Conservation (phyloP, 2,329 filamentous ascomycete species). For the Aspergillus terreus region DNA sequence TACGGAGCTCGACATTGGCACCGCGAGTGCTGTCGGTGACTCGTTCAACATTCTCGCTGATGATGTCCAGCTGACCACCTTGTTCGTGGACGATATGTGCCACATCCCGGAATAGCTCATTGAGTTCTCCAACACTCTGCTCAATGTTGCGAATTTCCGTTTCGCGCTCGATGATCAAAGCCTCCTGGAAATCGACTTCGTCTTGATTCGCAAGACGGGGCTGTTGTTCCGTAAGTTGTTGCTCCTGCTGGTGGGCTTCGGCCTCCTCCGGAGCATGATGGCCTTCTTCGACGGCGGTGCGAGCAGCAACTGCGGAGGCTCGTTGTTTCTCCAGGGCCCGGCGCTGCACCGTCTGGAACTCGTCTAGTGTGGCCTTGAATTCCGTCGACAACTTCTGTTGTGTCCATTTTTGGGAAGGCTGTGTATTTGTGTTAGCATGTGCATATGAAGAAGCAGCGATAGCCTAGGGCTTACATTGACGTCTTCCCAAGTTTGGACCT, state of each 20-base stretch:
- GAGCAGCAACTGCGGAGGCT: constrained; percentile 76
- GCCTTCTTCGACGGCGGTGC: constrained; percentile 67
- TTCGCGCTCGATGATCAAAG: constrained; percentile 91
- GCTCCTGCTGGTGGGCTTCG: constrained; percentile 55
- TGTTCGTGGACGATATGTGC: constrained; percentile 95
- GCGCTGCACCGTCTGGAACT: constrained; percentile 91
- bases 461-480: constrained; percentile 61
- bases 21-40: constrained; percentile 77
- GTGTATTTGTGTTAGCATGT: constrained; percentile 10
- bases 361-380: constrained; percentile 80
- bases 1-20: constrained; percentile 79
- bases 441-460: background rate
- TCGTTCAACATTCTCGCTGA: constrained; percentile 81
- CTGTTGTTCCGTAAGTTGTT: constrained; percentile 73
- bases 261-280: constrained; percentile 27
- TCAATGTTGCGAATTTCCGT: constrained; percentile 97
- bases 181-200: constrained; percentile 97
- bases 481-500: constrained; percentile 80
- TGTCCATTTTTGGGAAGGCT: constrained; percentile 95
- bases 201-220: constrained; percentile 81
- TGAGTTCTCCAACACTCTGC: constrained; percentile 90
- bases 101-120: constrained; percentile 96
- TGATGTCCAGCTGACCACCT: constrained; percentile 81
- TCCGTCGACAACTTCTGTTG: constrained; percentile 93
- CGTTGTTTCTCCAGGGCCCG: constrained; percentile 89